Percentiles rank a stretch among this genome's conserved stretches.
Conservation (phyloP, 495 filamentous ascomycete genomes). For the Aspergillus nanangensis region DNA sequence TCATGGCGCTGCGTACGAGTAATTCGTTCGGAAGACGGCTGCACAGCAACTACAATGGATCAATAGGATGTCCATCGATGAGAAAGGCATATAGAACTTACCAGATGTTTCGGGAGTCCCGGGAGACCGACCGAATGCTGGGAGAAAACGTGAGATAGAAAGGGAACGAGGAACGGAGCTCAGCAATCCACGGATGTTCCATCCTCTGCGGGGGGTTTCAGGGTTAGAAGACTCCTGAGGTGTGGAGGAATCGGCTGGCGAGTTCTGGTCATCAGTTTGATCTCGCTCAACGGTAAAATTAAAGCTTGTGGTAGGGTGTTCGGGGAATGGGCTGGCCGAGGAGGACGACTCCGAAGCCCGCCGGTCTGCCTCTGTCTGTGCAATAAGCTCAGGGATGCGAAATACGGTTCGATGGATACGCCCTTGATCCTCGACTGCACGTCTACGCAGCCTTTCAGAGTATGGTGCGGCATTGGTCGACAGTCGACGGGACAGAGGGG, state of each 20-base stretch:
- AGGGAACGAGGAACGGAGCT: constrained; percentile 23
- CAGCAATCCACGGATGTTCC: constrained; percentile 21
- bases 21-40: constrained; percentile 16
- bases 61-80: background rate
- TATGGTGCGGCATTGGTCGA: constrained; percentile 18
- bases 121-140: constrained; percentile 13
- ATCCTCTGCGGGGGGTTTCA: constrained; percentile 15
- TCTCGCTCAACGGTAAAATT: constrained; percentile 8
- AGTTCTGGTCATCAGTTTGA: constrained; percentile 1
- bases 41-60: constrained; percentile 3
- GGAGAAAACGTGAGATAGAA: constrained; percentile 13
- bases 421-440: constrained; percentile 22
- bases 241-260: constrained; percentile 2
- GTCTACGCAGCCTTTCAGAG: constrained; percentile 25
- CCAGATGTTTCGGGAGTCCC: constrained; percentile 6
- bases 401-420: constrained; percentile 30
- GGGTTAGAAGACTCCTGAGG: constrained; percentile 11
- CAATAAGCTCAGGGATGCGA: constrained; percentile 31
- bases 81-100: constrained; percentile 2
- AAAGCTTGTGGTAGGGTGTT: constrained; percentile 6
- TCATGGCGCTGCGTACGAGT: constrained; percentile 6
- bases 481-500: constrained; percentile 12
- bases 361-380: constrained; percentile 22
- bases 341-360: constrained; percentile 5
- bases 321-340: constrained; percentile 1